A percentile compares a stretch with the other conserved stretches of the same genome.
phyloP scores from a whole-genome alignment of 129 eudicot species.

The Solidago caesia region DNA sequence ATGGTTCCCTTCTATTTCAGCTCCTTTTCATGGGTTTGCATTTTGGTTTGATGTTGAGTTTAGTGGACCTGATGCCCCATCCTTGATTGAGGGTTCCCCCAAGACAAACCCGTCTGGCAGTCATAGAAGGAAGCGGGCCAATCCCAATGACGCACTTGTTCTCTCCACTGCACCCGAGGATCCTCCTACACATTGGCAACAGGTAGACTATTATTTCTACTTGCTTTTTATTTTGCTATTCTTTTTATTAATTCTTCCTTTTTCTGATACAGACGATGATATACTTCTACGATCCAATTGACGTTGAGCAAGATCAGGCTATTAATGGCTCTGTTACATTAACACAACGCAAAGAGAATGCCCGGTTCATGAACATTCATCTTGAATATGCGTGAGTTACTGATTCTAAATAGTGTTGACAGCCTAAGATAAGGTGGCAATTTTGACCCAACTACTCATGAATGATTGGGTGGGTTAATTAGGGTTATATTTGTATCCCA shows the following conservation, averaged over 20 bases:
- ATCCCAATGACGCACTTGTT: conserved; percentile 77
- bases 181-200: conserved; percentile 99
- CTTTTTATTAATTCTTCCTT: background rate
- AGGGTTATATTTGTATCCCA: background rate
- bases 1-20: conserved; percentile 40
- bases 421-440: background rate
- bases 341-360: conserved; percentile 85
- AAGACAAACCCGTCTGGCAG: conserved; percentile 31
- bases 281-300: conserved; percentile 87
- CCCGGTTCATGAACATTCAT: conserved; percentile 88
- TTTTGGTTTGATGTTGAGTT: conserved; percentile 98
- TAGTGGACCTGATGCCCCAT: conserved; percentile 45
- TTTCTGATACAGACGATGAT: conserved; percentile 62
- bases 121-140: conserved; percentile 71
- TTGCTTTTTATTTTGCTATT: background rate
- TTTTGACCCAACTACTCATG: background rate
- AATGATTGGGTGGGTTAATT: background rate
- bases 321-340: conserved; percentile 81
- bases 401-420: conserved; percentile 5
- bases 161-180: conserved; percentile 98
- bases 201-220: conserved; percentile 44
- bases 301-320: conserved; percentile 87
- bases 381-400: conserved; percentile 81
- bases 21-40: conserved; percentile 93
- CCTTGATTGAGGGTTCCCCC: conserved; percentile 35